These are phyloP conservation scores for Ploettnerulaceae sp. DNA, from an alignment of 2,329 filamentous ascomycete species.

Conservation along the genomic window DNA sequence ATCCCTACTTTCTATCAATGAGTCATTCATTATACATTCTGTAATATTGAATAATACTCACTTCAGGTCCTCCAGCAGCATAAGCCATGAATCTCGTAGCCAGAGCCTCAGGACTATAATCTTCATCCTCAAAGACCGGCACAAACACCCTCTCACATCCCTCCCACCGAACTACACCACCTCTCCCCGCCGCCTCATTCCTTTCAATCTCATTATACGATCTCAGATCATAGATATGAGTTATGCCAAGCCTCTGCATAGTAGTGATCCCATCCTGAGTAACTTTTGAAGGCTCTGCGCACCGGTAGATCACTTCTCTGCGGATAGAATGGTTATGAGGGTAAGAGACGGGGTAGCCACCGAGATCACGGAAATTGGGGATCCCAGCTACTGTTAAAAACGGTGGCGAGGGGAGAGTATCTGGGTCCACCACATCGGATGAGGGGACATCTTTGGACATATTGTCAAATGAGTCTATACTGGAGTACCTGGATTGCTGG, in stretches of 20 bases:
- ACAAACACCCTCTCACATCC: conserved; percentile 52
- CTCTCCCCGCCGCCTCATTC: conserved; percentile 33
- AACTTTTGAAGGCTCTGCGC: conserved; percentile 59
- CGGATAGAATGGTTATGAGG: conserved; percentile 41
- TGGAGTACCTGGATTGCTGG: too few relatives aligned
- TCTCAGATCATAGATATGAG: conserved; percentile 63
- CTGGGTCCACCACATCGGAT: too few relatives aligned
- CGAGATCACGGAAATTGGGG: conserved; percentile 64
- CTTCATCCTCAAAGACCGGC: conserved; percentile 59
- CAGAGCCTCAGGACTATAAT: conserved; percentile 58
- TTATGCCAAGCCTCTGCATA: conserved; percentile 54
- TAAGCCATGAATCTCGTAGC: conserved; percentile 58
- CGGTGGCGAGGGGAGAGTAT: conserved; percentile 40
- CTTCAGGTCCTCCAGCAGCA: conserved; percentile 46
- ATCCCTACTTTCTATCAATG: conserved; percentile 42
- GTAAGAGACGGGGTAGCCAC: conserved; percentile 48
- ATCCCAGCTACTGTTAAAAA: conserved; percentile 53
- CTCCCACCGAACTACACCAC: conserved; percentile 43
- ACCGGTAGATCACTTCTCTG: conserved; percentile 57
- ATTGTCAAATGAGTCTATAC: too few relatives aligned
- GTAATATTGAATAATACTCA: conserved; percentile 20
- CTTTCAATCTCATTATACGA: conserved; percentile 54
- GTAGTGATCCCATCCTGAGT: conserved; percentile 48
- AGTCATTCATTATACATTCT: too few relatives aligned
- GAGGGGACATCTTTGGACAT: too few relatives aligned